Base-by-base conservation (phyloP, 2,329 filamentous ascomycete genomes). In the Trichophyton schoenleinii region DNA sequence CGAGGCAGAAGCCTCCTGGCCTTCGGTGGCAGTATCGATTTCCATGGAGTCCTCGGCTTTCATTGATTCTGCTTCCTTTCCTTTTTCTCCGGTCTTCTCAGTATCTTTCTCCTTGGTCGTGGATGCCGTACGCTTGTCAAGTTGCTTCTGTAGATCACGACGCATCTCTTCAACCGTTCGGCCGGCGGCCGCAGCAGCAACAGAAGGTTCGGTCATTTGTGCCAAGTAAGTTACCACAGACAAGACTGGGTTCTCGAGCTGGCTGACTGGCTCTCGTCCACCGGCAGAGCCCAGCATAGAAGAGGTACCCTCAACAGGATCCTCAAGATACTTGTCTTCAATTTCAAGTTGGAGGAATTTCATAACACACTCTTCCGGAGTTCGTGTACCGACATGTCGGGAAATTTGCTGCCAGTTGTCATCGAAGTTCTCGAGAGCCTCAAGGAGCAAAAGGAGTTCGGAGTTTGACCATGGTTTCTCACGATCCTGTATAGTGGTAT, bases 341-440 rank as follows among this genome's bases (percentile, higher is more conserved):
- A 99, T 99, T 67, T 96, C 92, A 41, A 99, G 80, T 71, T 96
- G 91, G 65, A 99, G 75, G 78, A 99, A 99, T 72, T 96, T 94
- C 68, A 97, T 81, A 15, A 97, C 92, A 72, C 94, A 99, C 76
- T 99, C 92, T 73, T 99, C 95, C 60, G 90, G 83, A 1, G 91
- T 96, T 63, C 92, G 86, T 2, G 90, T 95, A 57, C 88, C 88
- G 49, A 99, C 94, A 70, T 96, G 89, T 65, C 92, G 90, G 1
- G 95, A 87, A 66, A 99, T 91, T 68, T 89, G 85, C 62, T 88
- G 87, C 94, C 94, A 99, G 75, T 97, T 90, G 64, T 97, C 92
- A 66, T 97, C 92, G 68, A 92, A 96, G 68, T 87, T 83, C 75
- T 99, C 94, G 57, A 99, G 79, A 7, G 85, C 95, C 73, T 99